These are phyloP conservation scores for Kluyveromyces sp. DNA, from an alignment of 1,139 yeast species.

Conservation along the genomic window DNA sequence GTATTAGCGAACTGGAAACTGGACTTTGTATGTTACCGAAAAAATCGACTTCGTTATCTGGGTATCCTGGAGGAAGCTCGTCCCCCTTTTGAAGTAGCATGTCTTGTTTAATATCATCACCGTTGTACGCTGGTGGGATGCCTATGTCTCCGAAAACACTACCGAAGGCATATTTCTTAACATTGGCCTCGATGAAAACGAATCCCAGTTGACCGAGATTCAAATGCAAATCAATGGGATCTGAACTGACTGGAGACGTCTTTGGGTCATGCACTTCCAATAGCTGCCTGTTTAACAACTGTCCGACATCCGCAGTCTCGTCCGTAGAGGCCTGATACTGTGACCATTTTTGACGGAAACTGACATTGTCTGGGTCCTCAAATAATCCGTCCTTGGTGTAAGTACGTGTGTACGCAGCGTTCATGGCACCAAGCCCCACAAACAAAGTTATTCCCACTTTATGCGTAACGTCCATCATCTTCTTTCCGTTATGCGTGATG, in stretches of 20 bases:
- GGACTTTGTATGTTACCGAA: constrained; percentile 38
- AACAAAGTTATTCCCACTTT: constrained; percentile 74
- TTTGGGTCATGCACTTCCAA: constrained; percentile 21
- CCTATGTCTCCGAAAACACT: constrained; percentile 65
- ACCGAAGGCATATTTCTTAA: constrained; percentile 85
- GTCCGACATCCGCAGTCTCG: constrained; percentile 16
- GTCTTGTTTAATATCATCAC: constrained; percentile 45
- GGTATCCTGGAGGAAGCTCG: constrained; percentile 63
- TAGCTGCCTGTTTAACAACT: constrained; percentile 19
- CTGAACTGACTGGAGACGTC: constrained; percentile 21
- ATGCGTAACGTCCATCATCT: constrained; percentile 73
- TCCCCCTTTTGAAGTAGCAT: constrained; percentile 65
- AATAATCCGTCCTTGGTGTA: constrained; percentile 31
- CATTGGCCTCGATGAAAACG: constrained; percentile 90
- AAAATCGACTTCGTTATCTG: constrained; percentile 56
- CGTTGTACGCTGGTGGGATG: constrained; percentile 68
- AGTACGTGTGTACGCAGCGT: constrained; percentile 32
- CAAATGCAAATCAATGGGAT: constrained; percentile 51
- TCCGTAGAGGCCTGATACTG: constrained; percentile 1
- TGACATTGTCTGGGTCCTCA: constrained; percentile 31
- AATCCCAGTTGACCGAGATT: constrained; percentile 89
- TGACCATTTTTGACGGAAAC: constrained; percentile 19
- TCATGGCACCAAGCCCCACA: constrained; percentile 30
- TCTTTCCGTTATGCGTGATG: constrained; percentile 86
- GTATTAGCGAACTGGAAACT: neutral